phyloP scores from a whole-genome alignment of 2,329 filamentous ascomycete genomes.

The Arthrobotrys sinensis region DNA sequence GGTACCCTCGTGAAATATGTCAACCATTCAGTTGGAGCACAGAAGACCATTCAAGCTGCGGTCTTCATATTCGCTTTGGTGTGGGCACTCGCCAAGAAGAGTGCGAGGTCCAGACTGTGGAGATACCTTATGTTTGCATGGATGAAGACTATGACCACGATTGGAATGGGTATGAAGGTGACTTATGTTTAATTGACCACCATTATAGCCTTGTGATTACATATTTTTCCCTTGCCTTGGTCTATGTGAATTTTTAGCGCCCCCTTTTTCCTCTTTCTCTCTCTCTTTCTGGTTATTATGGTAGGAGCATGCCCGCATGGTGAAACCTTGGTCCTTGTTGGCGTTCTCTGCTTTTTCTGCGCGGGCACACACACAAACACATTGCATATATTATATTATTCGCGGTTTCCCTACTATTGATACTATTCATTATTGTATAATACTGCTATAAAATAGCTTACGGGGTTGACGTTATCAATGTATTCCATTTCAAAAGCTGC shows the following conservation, averaged over 20 bases:
- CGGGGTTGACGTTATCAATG: slow-evolving; percentile 16
- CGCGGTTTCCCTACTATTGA: not conserved
- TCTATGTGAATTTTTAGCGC: no score
- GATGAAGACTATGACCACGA: slow-evolving; percentile 85
- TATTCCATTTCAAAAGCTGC: not conserved
- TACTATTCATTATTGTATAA: slow-evolving; percentile 30
- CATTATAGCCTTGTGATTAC: slow-evolving; percentile 8
- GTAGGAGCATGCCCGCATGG: slow-evolving; percentile 28
- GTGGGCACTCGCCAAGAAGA: slow-evolving; percentile 80
- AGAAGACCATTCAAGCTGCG: slow-evolving; percentile 76
- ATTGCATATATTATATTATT: slow-evolving; percentile 5
- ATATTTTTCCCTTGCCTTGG: slow-evolving; percentile 9
- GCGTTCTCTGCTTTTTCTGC: slow-evolving; percentile 7
- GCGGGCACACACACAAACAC: slow-evolving; percentile 15
- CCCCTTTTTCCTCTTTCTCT: not conserved
- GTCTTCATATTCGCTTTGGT: slow-evolving; percentile 85
- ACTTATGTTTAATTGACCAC: slow-evolving; percentile 81
- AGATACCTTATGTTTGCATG: slow-evolving; percentile 79
- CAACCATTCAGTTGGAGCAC: slow-evolving; percentile 72
- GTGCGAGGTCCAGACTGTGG: slow-evolving; percentile 81
- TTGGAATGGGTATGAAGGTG: slow-evolving; percentile 97
- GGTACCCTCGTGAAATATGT: slow-evolving; percentile 63
- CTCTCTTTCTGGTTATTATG: slow-evolving; percentile 16
- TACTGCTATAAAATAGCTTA: slow-evolving; percentile 24
- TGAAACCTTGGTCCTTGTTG: slow-evolving; percentile 19